Evolutionary conservation across 2,329 filamentous ascomycete genomes (phyloP), one percentile per base, ranked within the genome.

Genomic region (Thelonectria discophora): DNA sequence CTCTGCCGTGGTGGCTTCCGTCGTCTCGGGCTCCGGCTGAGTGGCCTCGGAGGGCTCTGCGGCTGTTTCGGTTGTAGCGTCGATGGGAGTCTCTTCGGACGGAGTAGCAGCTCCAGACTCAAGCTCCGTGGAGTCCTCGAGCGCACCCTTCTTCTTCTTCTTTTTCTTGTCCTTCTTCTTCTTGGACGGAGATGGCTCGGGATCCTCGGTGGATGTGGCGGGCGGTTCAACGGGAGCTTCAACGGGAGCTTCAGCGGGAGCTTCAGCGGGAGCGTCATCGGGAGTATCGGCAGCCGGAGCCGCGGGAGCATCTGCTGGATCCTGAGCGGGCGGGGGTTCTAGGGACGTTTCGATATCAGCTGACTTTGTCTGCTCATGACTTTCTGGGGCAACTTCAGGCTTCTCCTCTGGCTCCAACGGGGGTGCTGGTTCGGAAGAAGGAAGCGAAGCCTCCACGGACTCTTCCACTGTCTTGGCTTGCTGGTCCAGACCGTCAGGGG

Each of bases 111-210:
- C 55, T 20, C 48, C 63, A 55, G 67, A 66, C 21, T 65, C 66
- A 37, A 61, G 52, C 53, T 64, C 66, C 32, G 51, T 55, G 17
- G 54, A 46, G 30, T 70, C 70, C 43, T 70, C 68, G 11, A 69
- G 51, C 18, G 58, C 66, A 8, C 65, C 57, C 61, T 69, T 71
- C 62, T 75, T 76, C 69, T 72, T 76, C 51, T 73, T 74, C 63
- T 70, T 76, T 54, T 73, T 76, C 59, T 73, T 77, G 2, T 75
- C 73, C 59, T 75, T 78, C 65, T 76, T 76, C 51, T 73, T 76
- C 5, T 62, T 62, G n/a, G 72, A 42, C 32, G 56, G 47, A 30
- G 65, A 39, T 11, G 58, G 40, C 30, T 73, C 71, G 50, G 65
- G 56, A 24, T 69, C 70, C 53, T 72, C 69, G 30, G 61, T 52